A percentile compares a stretch with the other conserved stretches of the same genome.
Evolutionary conservation across 2,329 filamentous ascomycete species (phyloP).

Genomic region (Leptographium wingfieldii): DNA sequence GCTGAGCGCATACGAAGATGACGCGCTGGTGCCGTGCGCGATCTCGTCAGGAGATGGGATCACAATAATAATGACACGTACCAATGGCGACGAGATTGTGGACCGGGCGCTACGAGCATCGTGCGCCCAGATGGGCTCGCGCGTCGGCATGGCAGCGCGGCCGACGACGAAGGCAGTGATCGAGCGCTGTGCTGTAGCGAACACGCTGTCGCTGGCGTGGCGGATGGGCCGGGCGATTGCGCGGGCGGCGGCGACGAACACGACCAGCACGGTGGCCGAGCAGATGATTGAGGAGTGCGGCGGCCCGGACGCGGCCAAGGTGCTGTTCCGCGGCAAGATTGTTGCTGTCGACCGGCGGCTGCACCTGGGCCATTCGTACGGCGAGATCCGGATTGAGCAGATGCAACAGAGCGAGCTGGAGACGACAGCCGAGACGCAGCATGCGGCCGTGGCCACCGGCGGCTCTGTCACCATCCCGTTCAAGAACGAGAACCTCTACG

Average conservation of each 20-base stretch:
- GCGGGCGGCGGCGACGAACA: slow-evolving; percentile 27
- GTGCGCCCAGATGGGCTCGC: slow-evolving; percentile 27
- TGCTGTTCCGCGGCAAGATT: slow-evolving; percentile 41
- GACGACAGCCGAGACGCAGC: background rate
- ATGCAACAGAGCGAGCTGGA: slow-evolving; percentile 10
- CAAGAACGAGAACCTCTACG: slow-evolving; percentile 17
- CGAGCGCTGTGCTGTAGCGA: slow-evolving; percentile 20
- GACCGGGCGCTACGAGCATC: slow-evolving; percentile 27
- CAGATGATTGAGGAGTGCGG: slow-evolving; percentile 34
- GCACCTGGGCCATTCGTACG: slow-evolving; percentile 35
- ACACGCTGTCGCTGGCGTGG: slow-evolving; percentile 25
- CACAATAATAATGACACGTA: slow-evolving; percentile 28
- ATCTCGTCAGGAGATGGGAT: slow-evolving; percentile 33
- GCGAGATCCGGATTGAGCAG: slow-evolving; percentile 17
- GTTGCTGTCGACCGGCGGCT: slow-evolving; percentile 34
- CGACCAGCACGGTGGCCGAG: slow-evolving; percentile 30
- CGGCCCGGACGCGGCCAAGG: slow-evolving; percentile 28
- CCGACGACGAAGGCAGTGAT: slow-evolving; percentile 19
- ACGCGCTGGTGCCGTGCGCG: slow-evolving; percentile 27
- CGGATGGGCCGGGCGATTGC: slow-evolving; percentile 34
- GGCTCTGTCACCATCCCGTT: slow-evolving; percentile 16
- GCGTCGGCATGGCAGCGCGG: slow-evolving; percentile 21
- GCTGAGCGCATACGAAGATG: slow-evolving; percentile 26
- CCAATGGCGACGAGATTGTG: slow-evolving; percentile 26
- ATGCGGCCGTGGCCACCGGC: slow-evolving; percentile 4